phyloP scores from a whole-genome alignment of 768 basidiomycete genomes.

The Pulveroboletus sp. region DNA sequence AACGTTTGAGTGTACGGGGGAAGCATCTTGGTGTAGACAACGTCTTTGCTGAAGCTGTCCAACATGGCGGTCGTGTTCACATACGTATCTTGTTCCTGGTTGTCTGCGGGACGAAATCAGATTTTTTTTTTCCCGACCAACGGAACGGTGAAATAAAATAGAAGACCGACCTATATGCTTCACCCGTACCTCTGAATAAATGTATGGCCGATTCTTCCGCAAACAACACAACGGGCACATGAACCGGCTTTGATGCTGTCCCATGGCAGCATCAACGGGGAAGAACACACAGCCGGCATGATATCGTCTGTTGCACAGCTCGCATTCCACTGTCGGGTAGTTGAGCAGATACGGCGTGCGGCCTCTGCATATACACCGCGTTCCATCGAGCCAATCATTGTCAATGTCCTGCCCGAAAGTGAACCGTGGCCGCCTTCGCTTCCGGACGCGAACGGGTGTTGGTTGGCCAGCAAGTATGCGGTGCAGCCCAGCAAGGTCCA shows the following conservation, averaged over 20 bases:
- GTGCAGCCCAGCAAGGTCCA: slow-evolving; percentile 80
- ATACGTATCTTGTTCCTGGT: slow-evolving; percentile 52
- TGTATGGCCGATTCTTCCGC: slow-evolving; percentile 66
- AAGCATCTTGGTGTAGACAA: slow-evolving; percentile 64
- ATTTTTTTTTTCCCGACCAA: not conserved
- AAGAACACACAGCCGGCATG: slow-evolving; percentile 77
- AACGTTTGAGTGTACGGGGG: slow-evolving; percentile 63
- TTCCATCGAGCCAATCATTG: slow-evolving; percentile 67
- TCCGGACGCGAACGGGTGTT: slow-evolving; percentile 41
- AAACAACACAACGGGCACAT: slow-evolving; percentile 76
- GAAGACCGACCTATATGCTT: slow-evolving; percentile 51
- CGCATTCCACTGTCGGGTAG: slow-evolving; percentile 65
- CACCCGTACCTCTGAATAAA: slow-evolving; percentile 73
- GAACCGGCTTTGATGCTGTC: slow-evolving; percentile 40
- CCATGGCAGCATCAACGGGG: slow-evolving; percentile 41
- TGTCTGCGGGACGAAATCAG: slow-evolving; percentile 32
- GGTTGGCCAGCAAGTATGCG: slow-evolving; percentile 73
- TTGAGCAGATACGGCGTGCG: slow-evolving; percentile 55
- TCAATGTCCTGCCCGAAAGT: slow-evolving; percentile 76
- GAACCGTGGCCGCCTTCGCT: slow-evolving; percentile 61
- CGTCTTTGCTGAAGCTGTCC: slow-evolving; percentile 65
- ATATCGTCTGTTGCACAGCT: slow-evolving; percentile 59
- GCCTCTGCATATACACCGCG: slow-evolving; percentile 78
- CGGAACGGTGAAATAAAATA: not conserved
- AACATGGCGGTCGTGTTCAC: slow-evolving; percentile 73